Evolutionary conservation across 2,329 filamentous ascomycete genomes (phyloP).

Genomic region (Penicillium crustosum): DNA sequence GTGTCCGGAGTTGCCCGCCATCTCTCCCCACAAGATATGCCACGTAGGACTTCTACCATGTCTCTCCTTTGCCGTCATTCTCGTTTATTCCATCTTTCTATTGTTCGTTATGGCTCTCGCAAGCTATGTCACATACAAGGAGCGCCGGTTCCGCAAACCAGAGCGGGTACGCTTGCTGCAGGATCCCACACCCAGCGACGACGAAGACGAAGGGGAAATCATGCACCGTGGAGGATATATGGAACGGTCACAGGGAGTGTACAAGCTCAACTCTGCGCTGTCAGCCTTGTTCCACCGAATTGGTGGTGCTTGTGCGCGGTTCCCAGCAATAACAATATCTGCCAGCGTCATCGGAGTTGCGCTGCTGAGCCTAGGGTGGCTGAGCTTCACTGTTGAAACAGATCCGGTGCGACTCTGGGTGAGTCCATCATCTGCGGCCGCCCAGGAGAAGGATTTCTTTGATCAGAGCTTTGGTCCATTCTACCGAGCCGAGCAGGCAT

Average conservation of each 20-base stretch:
- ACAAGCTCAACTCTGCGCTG: constrained; percentile 79
- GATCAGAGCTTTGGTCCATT: constrained; percentile 93
- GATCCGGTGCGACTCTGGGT: constrained; percentile 95
- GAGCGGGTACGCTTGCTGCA: constrained; percentile 85
- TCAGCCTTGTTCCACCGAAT: constrained; percentile 78
- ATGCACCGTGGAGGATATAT: constrained; percentile 74
- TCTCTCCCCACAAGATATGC: constrained; percentile 70
- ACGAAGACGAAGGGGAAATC: constrained; percentile 89
- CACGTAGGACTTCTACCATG: constrained; percentile 87
- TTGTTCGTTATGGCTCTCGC: constrained; percentile 65
- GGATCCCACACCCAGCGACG: constrained; percentile 78
- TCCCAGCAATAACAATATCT: constrained; percentile 79
- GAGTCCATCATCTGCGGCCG: constrained; percentile 86
- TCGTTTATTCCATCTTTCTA: constrained; percentile 77
- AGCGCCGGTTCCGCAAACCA: constrained; percentile 70
- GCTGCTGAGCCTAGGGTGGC: constrained; percentile 81
- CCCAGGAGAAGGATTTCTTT: constrained; percentile 90
- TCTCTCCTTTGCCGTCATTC: constrained; percentile 85
- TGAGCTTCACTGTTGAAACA: constrained; percentile 83
- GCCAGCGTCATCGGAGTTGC: constrained; percentile 72
- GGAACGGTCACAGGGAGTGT: constrained; percentile 75
- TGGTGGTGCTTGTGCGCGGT: constrained; percentile 76
- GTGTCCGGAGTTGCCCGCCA: constrained; percentile 76
- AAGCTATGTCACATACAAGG: constrained; percentile 73
- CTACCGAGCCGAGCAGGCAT: constrained; percentile 89